Evolutionary conservation across 2,329 filamentous ascomycete genomes (phyloP).

Genomic region (Colletotrichum somersetense): DNA sequence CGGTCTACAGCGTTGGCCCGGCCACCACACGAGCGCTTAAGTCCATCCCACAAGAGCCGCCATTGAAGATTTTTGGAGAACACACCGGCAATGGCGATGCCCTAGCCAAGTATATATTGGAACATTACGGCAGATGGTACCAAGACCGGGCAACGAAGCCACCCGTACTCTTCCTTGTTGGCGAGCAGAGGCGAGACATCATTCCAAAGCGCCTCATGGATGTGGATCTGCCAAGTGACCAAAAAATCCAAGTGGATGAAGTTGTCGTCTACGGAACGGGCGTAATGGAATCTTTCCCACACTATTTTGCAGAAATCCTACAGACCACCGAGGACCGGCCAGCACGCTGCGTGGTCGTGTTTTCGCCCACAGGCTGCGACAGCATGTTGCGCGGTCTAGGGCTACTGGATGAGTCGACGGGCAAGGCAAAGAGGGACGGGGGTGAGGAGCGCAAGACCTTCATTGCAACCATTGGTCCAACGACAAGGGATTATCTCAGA

Average conservation of each 20-base stretch:
- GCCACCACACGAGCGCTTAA: conserved; percentile 82
- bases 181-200: conserved; percentile 89
- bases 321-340: conserved; percentile 55
- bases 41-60: conserved; percentile 63
- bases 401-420: conserved; percentile 61
- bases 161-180: conserved; percentile 86
- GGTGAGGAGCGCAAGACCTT: conserved; percentile 61
- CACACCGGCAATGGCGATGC: conserved; percentile 88
- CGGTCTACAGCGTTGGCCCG: conserved; percentile 83
- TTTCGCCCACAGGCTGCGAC: conserved; percentile 75
- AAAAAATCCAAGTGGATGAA: conserved; percentile 78
- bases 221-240: conserved; percentile 58
- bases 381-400: conserved; percentile 68
- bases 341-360: conserved; percentile 80
- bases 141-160: conserved; percentile 60
- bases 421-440: conserved; percentile 51
- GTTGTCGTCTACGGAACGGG: conserved; percentile 88
- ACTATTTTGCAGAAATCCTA: conserved; percentile 71
- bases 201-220: conserved; percentile 86
- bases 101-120: conserved; percentile 81
- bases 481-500: conserved; percentile 81
- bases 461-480: conserved; percentile 92
- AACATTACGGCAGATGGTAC: conserved; percentile 76
- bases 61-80: conserved; percentile 77
- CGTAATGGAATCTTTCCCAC: conserved; percentile 82